Conservation (phyloP, 1,284 basidiomycete species). For the Apiotrichum siamense region DNA sequence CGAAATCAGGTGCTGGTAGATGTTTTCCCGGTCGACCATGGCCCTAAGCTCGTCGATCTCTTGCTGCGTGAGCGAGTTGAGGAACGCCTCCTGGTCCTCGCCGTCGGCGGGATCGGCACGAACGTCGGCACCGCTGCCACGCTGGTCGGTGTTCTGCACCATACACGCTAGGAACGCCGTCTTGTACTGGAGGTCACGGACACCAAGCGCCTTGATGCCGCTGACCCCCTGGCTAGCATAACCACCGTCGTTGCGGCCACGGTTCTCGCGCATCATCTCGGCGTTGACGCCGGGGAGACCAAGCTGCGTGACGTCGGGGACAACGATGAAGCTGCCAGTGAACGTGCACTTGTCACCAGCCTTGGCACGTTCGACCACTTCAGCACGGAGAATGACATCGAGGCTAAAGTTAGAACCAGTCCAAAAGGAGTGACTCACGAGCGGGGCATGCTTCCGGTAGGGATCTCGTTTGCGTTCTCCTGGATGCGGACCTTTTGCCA, state of each 20-base stretch:
- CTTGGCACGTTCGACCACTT: slow-evolving; percentile 95
- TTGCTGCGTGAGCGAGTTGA: slow-evolving; percentile 80
- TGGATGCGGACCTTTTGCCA: slow-evolving; percentile 99
- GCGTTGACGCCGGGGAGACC: slow-evolving; percentile 92
- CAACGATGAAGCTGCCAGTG: slow-evolving; percentile 95
- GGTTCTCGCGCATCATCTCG: slow-evolving; percentile 82
- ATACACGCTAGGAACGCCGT: slow-evolving; percentile 98
- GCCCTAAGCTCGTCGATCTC: slow-evolving; percentile 90
- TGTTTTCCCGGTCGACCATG: slow-evolving; percentile 91
- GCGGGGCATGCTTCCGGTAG: slow-evolving; percentile 97
- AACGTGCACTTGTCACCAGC: slow-evolving; percentile 99
- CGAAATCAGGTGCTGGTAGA: slow-evolving; percentile 86
- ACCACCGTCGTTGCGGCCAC: slow-evolving; percentile 59
- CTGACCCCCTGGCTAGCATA: slow-evolving; percentile 83
- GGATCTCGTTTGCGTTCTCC: slow-evolving; percentile 98
- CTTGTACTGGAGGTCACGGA: slow-evolving; percentile 94
- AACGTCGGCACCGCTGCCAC: slow-evolving; percentile 71
- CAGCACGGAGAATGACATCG: slow-evolving; percentile 90
- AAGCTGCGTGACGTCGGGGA: slow-evolving; percentile 95
- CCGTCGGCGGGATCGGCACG: slow-evolving; percentile 76
- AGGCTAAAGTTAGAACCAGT: slow-evolving; percentile 53
- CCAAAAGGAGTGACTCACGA: slow-evolving; percentile 39
- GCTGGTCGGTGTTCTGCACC: slow-evolving; percentile 82
- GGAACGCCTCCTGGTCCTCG: slow-evolving; percentile 68
- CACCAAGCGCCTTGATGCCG: slow-evolving; percentile 88